phyloP scores from a whole-genome alignment of 2,329 filamentous ascomycete species.

The Emydomyces testavorans region DNA sequence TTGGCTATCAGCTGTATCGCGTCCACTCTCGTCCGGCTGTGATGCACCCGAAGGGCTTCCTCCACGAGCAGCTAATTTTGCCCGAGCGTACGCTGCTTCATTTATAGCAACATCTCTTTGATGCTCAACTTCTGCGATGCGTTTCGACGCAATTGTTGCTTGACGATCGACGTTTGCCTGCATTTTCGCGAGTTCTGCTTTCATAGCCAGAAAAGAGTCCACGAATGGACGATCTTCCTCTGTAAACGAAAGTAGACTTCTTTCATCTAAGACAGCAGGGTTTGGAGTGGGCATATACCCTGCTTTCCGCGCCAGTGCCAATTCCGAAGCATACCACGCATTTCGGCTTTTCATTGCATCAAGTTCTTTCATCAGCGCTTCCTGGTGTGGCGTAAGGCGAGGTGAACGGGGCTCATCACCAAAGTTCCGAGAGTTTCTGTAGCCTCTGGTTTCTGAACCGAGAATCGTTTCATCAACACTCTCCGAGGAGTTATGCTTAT shows the following conservation, averaged over 20 bases:
- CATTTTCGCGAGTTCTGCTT: conserved; percentile 75
- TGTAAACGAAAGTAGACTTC: conserved; percentile 64
- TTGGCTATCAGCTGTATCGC: conserved; percentile 46
- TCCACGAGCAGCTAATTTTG: conserved; percentile 73
- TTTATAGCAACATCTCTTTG: conserved; percentile 89
- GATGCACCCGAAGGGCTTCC: conserved; percentile 52
- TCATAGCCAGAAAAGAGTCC: conserved; percentile 85
- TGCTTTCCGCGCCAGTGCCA: conserved; percentile 79
- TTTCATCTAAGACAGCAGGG: conserved; percentile 56
- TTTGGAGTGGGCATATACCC: conserved; percentile 56
- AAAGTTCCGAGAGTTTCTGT: conserved; percentile 32
- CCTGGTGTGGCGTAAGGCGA: conserved; percentile 38
- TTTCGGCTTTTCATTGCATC: conserved; percentile 76
- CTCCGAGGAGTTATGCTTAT: conserved; percentile 56
- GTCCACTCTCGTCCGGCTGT: conserved; percentile 43
- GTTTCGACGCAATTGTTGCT: conserved; percentile 68
- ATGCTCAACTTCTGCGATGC: conserved; percentile 87
- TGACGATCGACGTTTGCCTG: conserved; percentile 84
- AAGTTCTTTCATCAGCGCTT: conserved; percentile 70
- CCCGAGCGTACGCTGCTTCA: conserved; percentile 90
- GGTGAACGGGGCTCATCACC: conserved; percentile 37
- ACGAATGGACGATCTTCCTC: conserved; percentile 88
- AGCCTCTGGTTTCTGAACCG: conserved; percentile 30
- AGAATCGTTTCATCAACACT: conserved; percentile 50
- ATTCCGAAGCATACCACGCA: conserved; percentile 92